These are phyloP conservation scores for Collybia mongolica DNA, from an alignment of 768 basidiomycete genomes.

Conservation along the genomic window DNA sequence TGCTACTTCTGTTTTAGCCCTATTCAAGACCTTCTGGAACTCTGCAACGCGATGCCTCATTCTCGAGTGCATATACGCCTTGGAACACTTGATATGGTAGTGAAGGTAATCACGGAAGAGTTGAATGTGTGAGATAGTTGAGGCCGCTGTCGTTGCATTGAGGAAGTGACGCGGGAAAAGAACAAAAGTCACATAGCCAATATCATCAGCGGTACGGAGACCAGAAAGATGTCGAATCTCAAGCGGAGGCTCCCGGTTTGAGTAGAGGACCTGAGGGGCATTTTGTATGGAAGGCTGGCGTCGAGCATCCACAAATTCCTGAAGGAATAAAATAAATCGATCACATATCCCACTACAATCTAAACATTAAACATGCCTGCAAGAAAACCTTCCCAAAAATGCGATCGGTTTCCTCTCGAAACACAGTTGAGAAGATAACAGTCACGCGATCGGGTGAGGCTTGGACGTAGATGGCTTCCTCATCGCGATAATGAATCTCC, in stretches of 20 bases:
- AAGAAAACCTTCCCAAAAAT: constrained; percentile 98
- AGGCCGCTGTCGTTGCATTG: constrained; percentile 61
- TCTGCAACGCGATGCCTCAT: constrained; percentile 93
- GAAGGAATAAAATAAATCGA: constrained; percentile 6
- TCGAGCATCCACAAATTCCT: constrained; percentile 99
- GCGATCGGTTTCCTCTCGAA: constrained; percentile 95
- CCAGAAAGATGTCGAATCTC: constrained; percentile 89
- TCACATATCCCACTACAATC: not conserved
- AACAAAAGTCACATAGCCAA: constrained; percentile 97
- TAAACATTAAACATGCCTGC: constrained; percentile 56
- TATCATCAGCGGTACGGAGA: constrained; percentile 79
- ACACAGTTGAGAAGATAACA: constrained; percentile 95
- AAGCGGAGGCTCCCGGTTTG: constrained; percentile 93
- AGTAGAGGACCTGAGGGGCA: constrained; percentile 95
- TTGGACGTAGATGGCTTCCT: constrained; percentile 95
- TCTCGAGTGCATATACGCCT: constrained; percentile 98
- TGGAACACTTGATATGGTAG: constrained; percentile 98
- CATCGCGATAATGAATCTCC: constrained; percentile 92
- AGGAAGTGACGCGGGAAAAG: constrained; percentile 95
- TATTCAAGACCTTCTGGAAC: constrained; percentile 94
- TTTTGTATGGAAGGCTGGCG: constrained; percentile 90
- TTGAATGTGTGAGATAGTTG: constrained; percentile 92
- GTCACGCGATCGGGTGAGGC: constrained; percentile 95
- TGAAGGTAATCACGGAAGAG: constrained; percentile 98
- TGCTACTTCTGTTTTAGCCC: constrained; percentile 91